Base-by-base conservation (phyloP, 495 filamentous ascomycete genomes). In the Chaetomium fimeti region DNA sequence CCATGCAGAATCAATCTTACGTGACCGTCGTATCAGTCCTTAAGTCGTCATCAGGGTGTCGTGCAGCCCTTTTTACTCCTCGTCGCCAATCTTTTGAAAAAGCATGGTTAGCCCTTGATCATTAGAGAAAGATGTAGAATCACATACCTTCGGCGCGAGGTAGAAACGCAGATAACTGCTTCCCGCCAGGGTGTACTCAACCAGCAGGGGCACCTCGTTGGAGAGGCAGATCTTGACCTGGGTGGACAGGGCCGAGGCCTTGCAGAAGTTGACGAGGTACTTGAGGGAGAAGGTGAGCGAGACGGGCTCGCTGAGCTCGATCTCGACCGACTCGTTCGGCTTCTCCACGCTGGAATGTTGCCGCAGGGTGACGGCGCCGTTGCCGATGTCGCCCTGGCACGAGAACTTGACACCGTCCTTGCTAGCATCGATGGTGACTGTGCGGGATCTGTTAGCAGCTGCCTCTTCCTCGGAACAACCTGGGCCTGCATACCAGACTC, bases 181-280 rank as follows among this genome's bases (percentile, higher is more conserved):
- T 66, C 88, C 89, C 47, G 81, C 78, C 64, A 98, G 81, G 54
- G 78, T 82, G 71, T 97, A 99, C 79, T 98, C 93, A 24, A 99
- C 94, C 61, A 97, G 81, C 69, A 99, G 87, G 25, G 94, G 94
- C 48, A 99, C 93, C 79, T 99, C 94, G 75, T 91, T 92, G 54
- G 92, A 97, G 56, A 99, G 84, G 78, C 90, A 93, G 69, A 99
- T 85, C 75, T 89, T 93, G 71, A 99, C 94, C 57, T 85, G 84
- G 72, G 73, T 78, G 61, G 92, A 94, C 60, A 99, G 81, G 59
- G 88, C 87, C 72, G 89, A 88, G 43, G 94, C 94, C 83, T 99
- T 99, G 88, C 94, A 98, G 83, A 99, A 99, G 84, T 97, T 97
- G 85, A 95, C 91, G 6, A 99, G 87, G 81, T 99, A 99, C 79